phyloP scores from a whole-genome alignment of 2,329 filamentous ascomycete genomes.

The Penicillium brevicompactum region DNA sequence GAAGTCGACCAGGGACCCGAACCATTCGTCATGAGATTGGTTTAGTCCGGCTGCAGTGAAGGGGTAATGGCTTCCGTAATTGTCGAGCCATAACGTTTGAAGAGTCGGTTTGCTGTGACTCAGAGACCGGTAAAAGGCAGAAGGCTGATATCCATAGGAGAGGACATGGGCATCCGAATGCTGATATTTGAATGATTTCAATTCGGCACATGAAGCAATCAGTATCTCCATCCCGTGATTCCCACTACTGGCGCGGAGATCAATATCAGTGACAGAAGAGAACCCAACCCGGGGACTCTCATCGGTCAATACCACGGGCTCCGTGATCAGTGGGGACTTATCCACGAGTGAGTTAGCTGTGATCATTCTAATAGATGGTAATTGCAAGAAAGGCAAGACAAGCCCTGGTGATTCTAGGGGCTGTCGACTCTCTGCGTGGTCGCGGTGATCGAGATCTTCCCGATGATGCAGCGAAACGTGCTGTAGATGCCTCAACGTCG shows the following conservation, averaged over 20 bases:
- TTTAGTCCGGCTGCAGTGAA: constrained; percentile 33
- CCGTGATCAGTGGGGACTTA: not conserved
- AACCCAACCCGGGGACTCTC: not conserved
- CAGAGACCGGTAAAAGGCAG: constrained; percentile 28
- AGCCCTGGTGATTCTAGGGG: constrained; percentile 11
- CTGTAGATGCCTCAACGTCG: constrained; percentile 21
- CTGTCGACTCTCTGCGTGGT: constrained; percentile 10
- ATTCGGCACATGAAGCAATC: constrained; percentile 22
- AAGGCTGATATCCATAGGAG: constrained; percentile 29
- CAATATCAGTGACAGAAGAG: constrained; percentile 28
- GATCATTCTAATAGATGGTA: constrained; percentile 27
- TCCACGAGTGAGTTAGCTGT: constrained; percentile 31
- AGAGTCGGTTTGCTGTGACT: constrained; percentile 25
- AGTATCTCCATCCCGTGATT: constrained; percentile 27
- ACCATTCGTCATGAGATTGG: constrained; percentile 34
- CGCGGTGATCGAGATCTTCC: constrained; percentile 17
- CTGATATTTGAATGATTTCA: constrained; percentile 35
- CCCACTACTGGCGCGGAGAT: constrained; percentile 29
- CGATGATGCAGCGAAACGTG: constrained; percentile 25
- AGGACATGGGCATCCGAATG: constrained; percentile 32
- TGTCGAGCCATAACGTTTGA: constrained; percentile 33
- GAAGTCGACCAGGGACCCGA: constrained; percentile 32
- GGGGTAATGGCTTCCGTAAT: constrained; percentile 28
- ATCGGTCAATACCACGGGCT: not conserved
- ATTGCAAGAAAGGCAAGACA: constrained; percentile 27